Base-by-base conservation (phyloP, 345 rosid genomes). In the Arabidopsis suecica region DNA sequence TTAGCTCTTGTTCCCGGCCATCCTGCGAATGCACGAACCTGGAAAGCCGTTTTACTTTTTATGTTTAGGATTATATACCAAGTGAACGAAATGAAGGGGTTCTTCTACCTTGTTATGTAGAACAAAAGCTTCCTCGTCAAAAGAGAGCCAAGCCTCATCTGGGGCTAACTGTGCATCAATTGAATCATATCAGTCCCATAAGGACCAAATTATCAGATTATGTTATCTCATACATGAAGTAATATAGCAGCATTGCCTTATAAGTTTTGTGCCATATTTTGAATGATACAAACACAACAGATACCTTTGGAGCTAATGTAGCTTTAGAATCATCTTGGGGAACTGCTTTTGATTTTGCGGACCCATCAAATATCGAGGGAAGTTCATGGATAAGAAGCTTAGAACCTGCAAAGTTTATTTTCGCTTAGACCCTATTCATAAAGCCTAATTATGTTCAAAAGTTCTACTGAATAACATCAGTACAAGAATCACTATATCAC, bases 1-100 rank as follows among this genome's bases (percentile, higher is more conserved):
- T 87, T 92, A 16, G 96, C 90, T 62, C 99, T 84, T 14, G 99
- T 95, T 76, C 97, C 97, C 4, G 97, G 99, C 97, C 99, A 95
- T 37, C 97, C 99, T 86, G 99, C 91, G 61, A 95, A 85, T 66
- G 97, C 99, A 79, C 97, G 97, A 78, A 94, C 95, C 97, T 94
- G 79, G 59, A 84, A 71, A 61, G 33, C 7, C 25, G 76, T 68
- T 82, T 85, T 72, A 72, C 68, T 56, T 25, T 64, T 34, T 2
- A 10, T 3, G 10, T 18, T 11, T 48, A 40, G 65, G 62, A 20
- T 50, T 40, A 49, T 5, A 68, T 4, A 1, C 37, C 7, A 32
- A 16, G 1, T 3, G 34, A 18, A 20, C 32, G 10, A 49, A 51
- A 34, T 37, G 60, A 65, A 62, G 22, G 22, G 61, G 13, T 53